Base-by-base conservation (phyloP, 371 early-diverging fungal genomes). In the Lichtheimia ramosa region DNA sequence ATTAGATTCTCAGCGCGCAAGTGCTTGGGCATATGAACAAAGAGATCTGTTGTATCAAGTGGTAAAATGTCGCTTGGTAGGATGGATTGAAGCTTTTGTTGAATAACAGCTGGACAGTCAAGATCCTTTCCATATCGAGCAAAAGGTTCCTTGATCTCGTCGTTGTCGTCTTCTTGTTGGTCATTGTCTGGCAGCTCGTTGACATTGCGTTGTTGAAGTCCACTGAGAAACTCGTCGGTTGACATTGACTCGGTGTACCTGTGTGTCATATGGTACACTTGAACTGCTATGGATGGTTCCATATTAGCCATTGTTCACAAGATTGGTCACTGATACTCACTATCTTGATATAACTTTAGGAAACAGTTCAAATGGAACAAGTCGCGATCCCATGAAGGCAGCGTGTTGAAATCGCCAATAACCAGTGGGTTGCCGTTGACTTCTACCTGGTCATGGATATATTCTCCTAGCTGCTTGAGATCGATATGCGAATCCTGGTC, bases 391-490 rank as follows among this genome's bases (percentile, higher is more conserved):
- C 81, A 85, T 0, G 40, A 15, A 8, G 52, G 52, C 8, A 62
- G 59, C 15, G 60, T 59, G 50, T 85, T 63, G 51, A 75, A 68
- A 34, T 74, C 70, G 21, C 73, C 71, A 21, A 85, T 58, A 14
- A 83, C 77, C 5, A 82, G 40, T 0, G 86, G 86, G 3, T 64
- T 58, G 16, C 81, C 83, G 6, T 63, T 39, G 2, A 67, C 51
- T 15, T 77, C 70, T 56, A 79, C 74, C 1, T 67, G 61, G 1
- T 70, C 52, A 14, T 61, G 42, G 23, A 81, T 69, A 12, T 75
- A 59, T 6, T 63, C 48, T 1, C 34, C 23, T 7, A 74, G 41
- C 1, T 20, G 42, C 15, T 46, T 34, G 0, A 21, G 14, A 1
- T 60, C 53, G 25, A 59, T n/a, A 3, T 6, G 10, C 3, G 21